Base-by-base conservation (phyloP, 139 green algal species). In the Asterochloris erici region DNA sequence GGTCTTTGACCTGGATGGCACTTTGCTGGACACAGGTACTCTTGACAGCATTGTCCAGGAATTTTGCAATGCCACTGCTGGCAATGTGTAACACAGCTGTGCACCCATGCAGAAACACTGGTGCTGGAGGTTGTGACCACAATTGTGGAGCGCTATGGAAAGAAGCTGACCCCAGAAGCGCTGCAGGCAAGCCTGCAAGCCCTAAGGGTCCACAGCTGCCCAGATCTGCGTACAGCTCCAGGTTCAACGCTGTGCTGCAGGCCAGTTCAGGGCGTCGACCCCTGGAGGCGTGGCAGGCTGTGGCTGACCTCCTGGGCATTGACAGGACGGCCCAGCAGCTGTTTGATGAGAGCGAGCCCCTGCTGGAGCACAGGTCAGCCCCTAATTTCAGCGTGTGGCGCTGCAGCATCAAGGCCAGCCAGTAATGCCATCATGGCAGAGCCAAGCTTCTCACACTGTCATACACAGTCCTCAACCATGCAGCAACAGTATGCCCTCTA, bases 1-100 rank as follows among this genome's bases (percentile, higher is more conserved):
- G 0, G 91, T 98, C 4, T 92, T 95, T 15, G 95, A 98, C 81
- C 79, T 98, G 11, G 95, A 98, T 87, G 94, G 93, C 12, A 91
- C 90, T 0, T 70, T 97, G 10, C 74, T 97, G 0, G 92, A 97
- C 83, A 97, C 93, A 70, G 93, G 89, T 91, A 79, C 0, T 76
- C 26, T 21, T 62, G 9, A 23, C 27, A 69, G 11, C 21, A 23
- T 68, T 77, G 38, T 64, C 70, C 0, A 60, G 13, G 16, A 12
- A 73, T 21, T 27, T 38, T n/a, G 60, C 13, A 38, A 11, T 68
- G n/a, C 12, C 11, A 63, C 19, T 10, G 68, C 27, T 11, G 13
- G 68, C 1, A 12, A 19, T n/a, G 13, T 24, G 16, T 27, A 4
- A 12, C 26, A 14, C 12, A 12, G 26, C 17, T 38, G 21, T 69